Base-by-base conservation (phyloP, 2,329 filamentous ascomycete species). In the Ustulina deusta region DNA sequence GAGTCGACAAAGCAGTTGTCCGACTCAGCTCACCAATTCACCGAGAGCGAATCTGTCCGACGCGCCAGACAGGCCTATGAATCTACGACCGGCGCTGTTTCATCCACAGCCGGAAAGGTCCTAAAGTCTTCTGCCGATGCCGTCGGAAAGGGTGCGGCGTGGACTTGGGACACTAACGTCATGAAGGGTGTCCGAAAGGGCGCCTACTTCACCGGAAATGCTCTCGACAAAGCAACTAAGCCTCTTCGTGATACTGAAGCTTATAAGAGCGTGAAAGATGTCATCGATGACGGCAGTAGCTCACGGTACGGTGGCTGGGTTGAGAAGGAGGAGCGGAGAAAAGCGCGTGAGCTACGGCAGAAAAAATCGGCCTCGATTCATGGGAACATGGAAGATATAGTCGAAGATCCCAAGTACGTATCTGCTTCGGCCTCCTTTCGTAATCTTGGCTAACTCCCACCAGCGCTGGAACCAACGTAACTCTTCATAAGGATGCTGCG, bases 101-200 rank as follows among this genome's bases (percentile, higher is more conserved):
- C 91, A 10, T 90, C 90, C 6, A 93, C 90, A 17, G 93, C 94
- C 5, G 89, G 91, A 9, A 90, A 90, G 56, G 94, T 93, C 0
- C 82, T 98, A 72, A 97, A 97, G 81, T 89, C 88, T 13, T 97
- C 95, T 2, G 96, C 93, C 63, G 89, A 90, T 48, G 94, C 88
- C 34, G 91, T 99, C 72, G 96, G 95, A 64, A 94, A 97, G 79
- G 90, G 94, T 77, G 96, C 96, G 22, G 88, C 92, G 9, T 98
- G 94, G 94, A 98, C 96, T 2, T 99, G 96, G 96, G 94, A 99
- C 69, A 97, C 96, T 0, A 86, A 91, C 4, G 93, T 97, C 10
- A 93, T 98, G 73, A 97, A 97, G 83, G 96, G 93, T 52, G 89
- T 97, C 32, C 88, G 96, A 72, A 92, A 93, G 76, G 93, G 93